These are phyloP conservation scores for Protomyces inundatus DNA, from an alignment of 1,139 yeast genomes.

Conservation along the genomic window DNA sequence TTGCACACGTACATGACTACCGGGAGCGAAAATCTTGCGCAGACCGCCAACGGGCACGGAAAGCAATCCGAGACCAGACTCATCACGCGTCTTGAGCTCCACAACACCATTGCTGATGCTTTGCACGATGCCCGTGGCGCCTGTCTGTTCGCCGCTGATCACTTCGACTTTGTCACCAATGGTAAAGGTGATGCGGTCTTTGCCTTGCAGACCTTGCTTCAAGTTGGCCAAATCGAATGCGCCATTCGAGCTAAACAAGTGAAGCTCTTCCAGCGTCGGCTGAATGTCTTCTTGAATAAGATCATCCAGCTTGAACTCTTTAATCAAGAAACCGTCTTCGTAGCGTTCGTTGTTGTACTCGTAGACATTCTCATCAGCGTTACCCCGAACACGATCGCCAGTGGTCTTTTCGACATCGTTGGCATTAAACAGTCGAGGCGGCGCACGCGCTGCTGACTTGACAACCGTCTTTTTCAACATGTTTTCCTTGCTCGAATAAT, in stretches of 20 bases:
- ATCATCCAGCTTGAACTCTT: slow-evolving; percentile 63
- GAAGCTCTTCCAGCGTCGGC: slow-evolving; percentile 84
- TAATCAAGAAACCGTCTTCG: slow-evolving; percentile 76
- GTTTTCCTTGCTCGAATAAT: slow-evolving; percentile 67
- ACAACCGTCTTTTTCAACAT: slow-evolving; percentile 47
- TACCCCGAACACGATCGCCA: slow-evolving; percentile 51
- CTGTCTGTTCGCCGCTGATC: slow-evolving; percentile 87
- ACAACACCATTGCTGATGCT: slow-evolving; percentile 41
- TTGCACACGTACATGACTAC: slow-evolving; percentile 92
- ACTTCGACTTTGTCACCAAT: slow-evolving; percentile 94
- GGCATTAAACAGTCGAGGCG: slow-evolving; percentile 77
- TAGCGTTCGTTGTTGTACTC: slow-evolving; percentile 83
- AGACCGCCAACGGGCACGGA: slow-evolving; percentile 76
- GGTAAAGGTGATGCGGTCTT: slow-evolving; percentile 59
- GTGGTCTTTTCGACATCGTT: slow-evolving; percentile 57
- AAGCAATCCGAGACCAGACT: slow-evolving; percentile 42
- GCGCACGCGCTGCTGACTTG: slow-evolving; percentile 52
- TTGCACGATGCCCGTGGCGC: slow-evolving; percentile 72
- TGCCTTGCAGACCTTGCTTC: slow-evolving; percentile 65
- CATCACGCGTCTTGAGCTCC: slow-evolving; percentile 29
- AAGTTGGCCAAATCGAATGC: slow-evolving; percentile 80
- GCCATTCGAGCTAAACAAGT: slow-evolving; percentile 73
- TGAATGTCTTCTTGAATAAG: slow-evolving; percentile 76
- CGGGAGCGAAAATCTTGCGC: slow-evolving; percentile 79
- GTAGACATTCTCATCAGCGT: slow-evolving; percentile 66